Evolutionary conservation across 2,329 filamentous ascomycete species (phyloP).

Genomic region (Emmonsia crescens): DNA sequence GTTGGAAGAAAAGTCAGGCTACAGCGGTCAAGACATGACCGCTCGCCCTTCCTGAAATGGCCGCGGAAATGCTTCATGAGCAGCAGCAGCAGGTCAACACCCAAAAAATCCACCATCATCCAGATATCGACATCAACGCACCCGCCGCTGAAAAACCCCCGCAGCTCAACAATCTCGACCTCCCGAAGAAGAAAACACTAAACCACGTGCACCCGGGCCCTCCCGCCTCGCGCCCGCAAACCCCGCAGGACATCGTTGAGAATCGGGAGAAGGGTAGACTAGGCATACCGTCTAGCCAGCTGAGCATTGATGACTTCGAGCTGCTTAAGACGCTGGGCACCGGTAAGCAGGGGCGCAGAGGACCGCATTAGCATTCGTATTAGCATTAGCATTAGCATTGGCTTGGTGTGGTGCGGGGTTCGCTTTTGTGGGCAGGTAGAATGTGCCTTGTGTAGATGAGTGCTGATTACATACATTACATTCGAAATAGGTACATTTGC

Average conservation of each 20-base stretch:
- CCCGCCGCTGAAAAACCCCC: neutral
- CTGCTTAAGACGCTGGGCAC: constrained; percentile 41
- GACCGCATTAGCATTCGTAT: neutral
- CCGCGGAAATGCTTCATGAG: constrained; percentile 29
- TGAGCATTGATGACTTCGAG: constrained; percentile 36
- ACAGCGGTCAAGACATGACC: neutral
- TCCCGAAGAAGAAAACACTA: constrained; percentile 20
- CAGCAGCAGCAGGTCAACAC: constrained; percentile 15
- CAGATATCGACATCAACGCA: neutral
- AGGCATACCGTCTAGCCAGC: constrained; percentile 25
- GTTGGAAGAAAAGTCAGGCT: neutral
- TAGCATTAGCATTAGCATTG: neutral
- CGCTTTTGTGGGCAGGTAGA: neutral
- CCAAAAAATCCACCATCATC: neutral
- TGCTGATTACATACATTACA: neutral
- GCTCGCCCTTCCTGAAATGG: constrained; percentile 26
- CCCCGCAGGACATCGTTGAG: constrained; percentile 29
- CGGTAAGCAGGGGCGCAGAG: constrained; percentile 21
- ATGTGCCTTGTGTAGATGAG: neutral
- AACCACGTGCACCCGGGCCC: constrained; percentile 16
- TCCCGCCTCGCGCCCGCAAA: constrained; percentile 21
- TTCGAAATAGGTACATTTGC: constrained; percentile 38
- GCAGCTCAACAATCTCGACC: constrained; percentile 5
- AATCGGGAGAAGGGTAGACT: constrained; percentile 29
- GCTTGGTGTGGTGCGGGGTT: neutral